Conservation (phyloP, 352 stramenopile species). For the Plasmopara halstedii region DNA sequence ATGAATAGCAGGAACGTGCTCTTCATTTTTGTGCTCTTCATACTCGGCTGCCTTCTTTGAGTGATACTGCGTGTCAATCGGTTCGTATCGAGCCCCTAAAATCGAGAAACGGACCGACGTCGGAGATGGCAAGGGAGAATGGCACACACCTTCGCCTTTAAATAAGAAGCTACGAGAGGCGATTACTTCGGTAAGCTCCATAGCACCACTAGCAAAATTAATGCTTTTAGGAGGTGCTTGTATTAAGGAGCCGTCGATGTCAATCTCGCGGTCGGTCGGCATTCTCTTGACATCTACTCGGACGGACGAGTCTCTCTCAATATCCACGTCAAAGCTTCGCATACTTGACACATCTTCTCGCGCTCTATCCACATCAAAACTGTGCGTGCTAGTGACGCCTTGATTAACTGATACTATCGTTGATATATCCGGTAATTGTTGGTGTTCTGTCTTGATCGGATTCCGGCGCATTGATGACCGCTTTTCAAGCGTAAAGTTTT, state of each 20-base stretch:
- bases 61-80: slow-evolving; percentile 60
- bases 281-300: slow-evolving; percentile 47
- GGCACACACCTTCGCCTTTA: slow-evolving; percentile 32
- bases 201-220: slow-evolving; percentile 47
- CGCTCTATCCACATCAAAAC: slow-evolving; percentile 63
- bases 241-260: slow-evolving; percentile 23
- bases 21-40: slow-evolving; percentile 34
- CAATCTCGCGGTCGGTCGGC: slow-evolving; percentile 36
- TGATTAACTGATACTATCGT: slow-evolving; percentile 4
- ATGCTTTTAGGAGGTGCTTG: slow-evolving; percentile 56
- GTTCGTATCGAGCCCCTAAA: slow-evolving; percentile 57
- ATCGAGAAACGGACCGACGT: slow-evolving; percentile 41
- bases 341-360: slow-evolving; percentile 15
- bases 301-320: slow-evolving; percentile 31
- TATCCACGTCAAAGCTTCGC: slow-evolving; percentile 55
- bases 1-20: slow-evolving; percentile 17
- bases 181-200: slow-evolving; percentile 45
- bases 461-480: slow-evolving; percentile 20
- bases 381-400: slow-evolving; percentile 18
- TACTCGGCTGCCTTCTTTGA: slow-evolving; percentile 68
- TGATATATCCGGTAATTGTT: slow-evolving; percentile 10
- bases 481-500: slow-evolving; percentile 64
- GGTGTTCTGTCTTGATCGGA: slow-evolving; percentile 15
- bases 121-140: slow-evolving; percentile 33
- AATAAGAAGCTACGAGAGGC: slow-evolving; percentile 61